phyloP scores from a whole-genome alignment of 2,329 filamentous ascomycete genomes.

The Penicillium sp. region DNA sequence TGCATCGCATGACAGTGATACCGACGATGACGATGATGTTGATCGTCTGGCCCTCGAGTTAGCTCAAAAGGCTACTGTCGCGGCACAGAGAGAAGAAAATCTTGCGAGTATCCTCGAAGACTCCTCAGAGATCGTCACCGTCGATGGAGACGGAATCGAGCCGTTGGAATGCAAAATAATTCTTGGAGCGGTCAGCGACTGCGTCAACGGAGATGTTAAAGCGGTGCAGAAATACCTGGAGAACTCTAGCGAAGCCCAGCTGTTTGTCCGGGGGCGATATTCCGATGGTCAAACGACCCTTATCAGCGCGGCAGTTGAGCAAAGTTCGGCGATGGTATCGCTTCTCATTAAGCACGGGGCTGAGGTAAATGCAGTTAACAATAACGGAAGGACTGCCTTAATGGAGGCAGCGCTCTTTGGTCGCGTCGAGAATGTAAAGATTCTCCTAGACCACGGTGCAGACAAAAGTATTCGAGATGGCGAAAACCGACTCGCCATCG shows the following conservation, averaged over 20 bases:
- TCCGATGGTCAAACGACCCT: conserved; percentile 7
- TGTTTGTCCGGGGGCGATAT: background rate
- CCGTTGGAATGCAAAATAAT: background rate
- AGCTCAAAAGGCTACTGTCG: background rate
- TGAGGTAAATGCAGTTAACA: conserved; percentile 7
- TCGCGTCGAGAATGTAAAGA: conserved; percentile 8
- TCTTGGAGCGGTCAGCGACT: background rate
- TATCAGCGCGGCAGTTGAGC: conserved; percentile 5
- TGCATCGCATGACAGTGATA: too few species aligned
- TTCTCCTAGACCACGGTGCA: conserved; percentile 9
- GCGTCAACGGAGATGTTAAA: background rate
- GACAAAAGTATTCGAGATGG: conserved; percentile 5
- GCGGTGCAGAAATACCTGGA: background rate
- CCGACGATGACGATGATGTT: background rate
- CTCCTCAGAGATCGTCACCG: too few species aligned
- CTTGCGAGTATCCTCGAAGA: background rate
- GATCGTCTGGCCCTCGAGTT: background rate
- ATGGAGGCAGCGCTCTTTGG: conserved; percentile 13
- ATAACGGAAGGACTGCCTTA: conserved; percentile 6
- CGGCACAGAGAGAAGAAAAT: background rate
- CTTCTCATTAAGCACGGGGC: conserved; percentile 9
- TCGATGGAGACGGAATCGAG: background rate
- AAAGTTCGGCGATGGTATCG: conserved; percentile 6
- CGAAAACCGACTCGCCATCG: conserved; percentile 5
- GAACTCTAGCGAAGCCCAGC: background rate